Base-by-base conservation (phyloP, 2,329 filamentous ascomycete species). In the Gyromitra esculenta region DNA sequence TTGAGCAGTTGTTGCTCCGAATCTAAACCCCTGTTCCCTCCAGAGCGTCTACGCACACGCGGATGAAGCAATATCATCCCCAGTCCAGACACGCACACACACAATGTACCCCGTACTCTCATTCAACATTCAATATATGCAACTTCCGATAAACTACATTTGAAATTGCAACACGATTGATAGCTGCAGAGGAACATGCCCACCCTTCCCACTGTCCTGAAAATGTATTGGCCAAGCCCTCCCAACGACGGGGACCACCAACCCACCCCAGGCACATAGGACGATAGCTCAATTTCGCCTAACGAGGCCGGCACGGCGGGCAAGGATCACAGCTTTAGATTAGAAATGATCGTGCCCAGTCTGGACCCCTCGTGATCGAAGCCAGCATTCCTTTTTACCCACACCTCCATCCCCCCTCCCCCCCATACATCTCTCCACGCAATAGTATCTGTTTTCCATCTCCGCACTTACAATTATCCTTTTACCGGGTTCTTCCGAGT, bases 241-340 rank as follows among this genome's bases (percentile, higher is more conserved):
- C 63, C 39, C 65, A 70, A 45, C 41, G 57, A 59, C 59, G 50
- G 66, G 59, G 45, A 64, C 45, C 52, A 65, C 62, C 50, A 59
- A 57, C 62, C 52, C 50, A 71, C 21, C 39, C 54, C 48, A 37
- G 39, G 48, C 52, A 21, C 54, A 69, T 25, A 18, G 60, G 54
- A 60, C 31, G 41, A 64, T 71, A 63, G 18, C 35, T 56, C 68
- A 69, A 71, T 71, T 64, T 64, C 57, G 45, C 59, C 59, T 71
- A 56, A 63, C 59, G 57, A 59, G n/a, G 52, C 52, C 65, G 62
- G 56, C 54, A 67, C 54, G 54, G 25, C 43, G 63, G 56, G 41
- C 72, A 75, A 70, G 72, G 72, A 71, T 75, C 57, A 75, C 54
- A 75, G 71, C 72, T 75, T 75, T 75, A 75, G 72, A 75, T 75